Percentiles rank a stretch among this genome's conserved stretches.
Conservation (phyloP, 139 green algal genomes). For the Chlamydomonas sp. region DNA sequence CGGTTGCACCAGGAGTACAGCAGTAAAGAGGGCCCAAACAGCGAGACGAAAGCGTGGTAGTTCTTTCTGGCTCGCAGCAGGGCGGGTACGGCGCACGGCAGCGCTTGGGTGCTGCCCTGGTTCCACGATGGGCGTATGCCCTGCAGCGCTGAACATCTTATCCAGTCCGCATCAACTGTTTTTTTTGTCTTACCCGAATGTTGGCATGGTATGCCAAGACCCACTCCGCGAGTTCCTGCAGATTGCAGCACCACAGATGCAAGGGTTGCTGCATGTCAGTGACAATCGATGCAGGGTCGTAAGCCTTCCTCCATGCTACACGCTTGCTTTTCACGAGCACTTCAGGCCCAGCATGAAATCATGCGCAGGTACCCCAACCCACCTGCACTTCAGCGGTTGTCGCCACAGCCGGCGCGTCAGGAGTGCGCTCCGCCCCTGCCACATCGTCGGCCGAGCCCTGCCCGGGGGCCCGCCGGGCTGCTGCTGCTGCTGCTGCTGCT, state of each 20-base stretch:
- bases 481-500: not conserved
- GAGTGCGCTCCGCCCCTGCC: not conserved
- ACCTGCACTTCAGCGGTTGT: slow-evolving; percentile 22
- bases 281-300: not conserved
- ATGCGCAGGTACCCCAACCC: not conserved
- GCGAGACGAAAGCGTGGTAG: too few species aligned
- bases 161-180: too few species aligned
- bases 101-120: too few species aligned
- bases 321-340: not conserved
- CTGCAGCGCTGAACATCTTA: too few species aligned
- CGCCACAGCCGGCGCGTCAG: not conserved
- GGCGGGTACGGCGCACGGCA: too few species aligned
- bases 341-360: too few species aligned
- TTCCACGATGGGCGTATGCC: too few species aligned
- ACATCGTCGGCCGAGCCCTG: not conserved
- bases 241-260: not conserved
- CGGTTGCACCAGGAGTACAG: not conserved
- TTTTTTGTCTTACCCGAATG: not conserved
- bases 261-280: too few species aligned
- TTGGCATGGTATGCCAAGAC: slow-evolving; percentile 6
- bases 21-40: not conserved
- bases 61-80: too few species aligned
- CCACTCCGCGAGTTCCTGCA: slow-evolving; percentile 29
- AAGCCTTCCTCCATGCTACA: not conserved
- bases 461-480: not conserved